A percentile compares a stretch with the other conserved stretches of the same genome.
phyloP scores from a whole-genome alignment of 768 basidiomycete genomes.

The Royoungia palumana region DNA sequence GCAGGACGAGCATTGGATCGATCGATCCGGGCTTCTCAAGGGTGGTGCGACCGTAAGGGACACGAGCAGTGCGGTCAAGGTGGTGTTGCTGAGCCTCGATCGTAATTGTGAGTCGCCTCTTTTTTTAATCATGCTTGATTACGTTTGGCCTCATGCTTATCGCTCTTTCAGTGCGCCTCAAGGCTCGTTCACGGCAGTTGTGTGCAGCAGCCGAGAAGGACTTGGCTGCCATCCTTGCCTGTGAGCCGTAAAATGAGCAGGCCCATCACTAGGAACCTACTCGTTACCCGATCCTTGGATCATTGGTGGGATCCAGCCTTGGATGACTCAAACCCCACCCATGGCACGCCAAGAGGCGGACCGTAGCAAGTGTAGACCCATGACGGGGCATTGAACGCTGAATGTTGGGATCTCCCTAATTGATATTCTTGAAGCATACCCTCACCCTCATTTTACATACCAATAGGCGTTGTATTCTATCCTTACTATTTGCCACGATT shows the following conservation, averaged over 20 bases:
- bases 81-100: constrained; percentile 87
- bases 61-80: constrained; percentile 60
- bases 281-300: constrained; percentile 1
- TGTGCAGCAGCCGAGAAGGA: constrained; percentile 86
- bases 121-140: constrained; percentile 5
- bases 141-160: constrained; percentile 9
- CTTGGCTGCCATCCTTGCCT: constrained; percentile 63
- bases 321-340: constrained; percentile 9
- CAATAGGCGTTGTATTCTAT: constrained; percentile 10
- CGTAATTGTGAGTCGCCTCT: constrained; percentile 68
- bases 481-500: background rate
- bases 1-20: constrained; percentile 91
- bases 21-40: constrained; percentile 73
- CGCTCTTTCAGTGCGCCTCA: constrained; percentile 74
- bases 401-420: constrained; percentile 1
- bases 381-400: background rate
- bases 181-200: constrained; percentile 83
- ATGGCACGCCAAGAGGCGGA: constrained; percentile 30
- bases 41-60: constrained; percentile 32
- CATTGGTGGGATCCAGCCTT: constrained; percentile 6
- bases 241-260: constrained; percentile 23
- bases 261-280: background rate
- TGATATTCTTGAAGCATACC: constrained; percentile 27
- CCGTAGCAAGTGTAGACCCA: constrained; percentile 3
- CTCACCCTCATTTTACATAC: constrained; percentile 19